These are phyloP conservation scores for Arthrobotrys pseudoclavata DNA, from an alignment of 2,329 filamentous ascomycete genomes.

Conservation along the genomic window DNA sequence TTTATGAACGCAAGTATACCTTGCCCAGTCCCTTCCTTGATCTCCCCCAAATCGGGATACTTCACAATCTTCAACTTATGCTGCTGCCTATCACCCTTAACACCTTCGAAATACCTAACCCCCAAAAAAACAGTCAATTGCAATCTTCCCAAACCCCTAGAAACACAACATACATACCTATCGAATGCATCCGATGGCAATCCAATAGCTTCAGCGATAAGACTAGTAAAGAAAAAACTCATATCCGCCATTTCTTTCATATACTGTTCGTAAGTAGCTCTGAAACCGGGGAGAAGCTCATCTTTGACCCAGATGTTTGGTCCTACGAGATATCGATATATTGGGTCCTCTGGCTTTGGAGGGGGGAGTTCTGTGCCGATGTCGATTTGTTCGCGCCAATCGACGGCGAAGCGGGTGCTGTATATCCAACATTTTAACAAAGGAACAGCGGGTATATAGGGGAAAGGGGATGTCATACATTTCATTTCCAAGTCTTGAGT, in stretches of 20 bases:
- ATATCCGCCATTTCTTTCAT: slow-evolving; percentile 81
- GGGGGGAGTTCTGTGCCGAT: slow-evolving; percentile 82
- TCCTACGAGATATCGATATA: slow-evolving; percentile 77
- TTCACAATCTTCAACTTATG: slow-evolving; percentile 92
- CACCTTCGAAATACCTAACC: slow-evolving; percentile 49
- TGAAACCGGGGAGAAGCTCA: slow-evolving; percentile 76
- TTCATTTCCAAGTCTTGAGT: slow-evolving; percentile 76
- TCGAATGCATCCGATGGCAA: slow-evolving; percentile 78
- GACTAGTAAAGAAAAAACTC: slow-evolving; percentile 79
- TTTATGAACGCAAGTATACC: slow-evolving; percentile 10
- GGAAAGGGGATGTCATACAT: slow-evolving; percentile 65
- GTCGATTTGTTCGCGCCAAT: slow-evolving; percentile 89
- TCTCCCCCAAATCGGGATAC: slow-evolving; percentile 79
- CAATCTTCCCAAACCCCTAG: not conserved
- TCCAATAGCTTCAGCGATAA: slow-evolving; percentile 86
- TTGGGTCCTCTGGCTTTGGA: slow-evolving; percentile 74
- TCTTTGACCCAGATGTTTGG: slow-evolving; percentile 81
- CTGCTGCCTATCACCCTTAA: slow-evolving; percentile 72
- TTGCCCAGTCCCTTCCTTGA: slow-evolving; percentile 67
- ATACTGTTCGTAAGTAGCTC: slow-evolving; percentile 78
- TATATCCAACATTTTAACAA: no score
- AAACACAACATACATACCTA: slow-evolving; percentile 71
- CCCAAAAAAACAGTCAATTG: not conserved
- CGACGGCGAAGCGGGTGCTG: slow-evolving; percentile 79
- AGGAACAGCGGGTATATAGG: no score